Evolutionary conservation across 805 yeast genomes (phyloP), one percentile per base, ranked within the genome.

Genomic region (Sungouiella thailandica): DNA sequence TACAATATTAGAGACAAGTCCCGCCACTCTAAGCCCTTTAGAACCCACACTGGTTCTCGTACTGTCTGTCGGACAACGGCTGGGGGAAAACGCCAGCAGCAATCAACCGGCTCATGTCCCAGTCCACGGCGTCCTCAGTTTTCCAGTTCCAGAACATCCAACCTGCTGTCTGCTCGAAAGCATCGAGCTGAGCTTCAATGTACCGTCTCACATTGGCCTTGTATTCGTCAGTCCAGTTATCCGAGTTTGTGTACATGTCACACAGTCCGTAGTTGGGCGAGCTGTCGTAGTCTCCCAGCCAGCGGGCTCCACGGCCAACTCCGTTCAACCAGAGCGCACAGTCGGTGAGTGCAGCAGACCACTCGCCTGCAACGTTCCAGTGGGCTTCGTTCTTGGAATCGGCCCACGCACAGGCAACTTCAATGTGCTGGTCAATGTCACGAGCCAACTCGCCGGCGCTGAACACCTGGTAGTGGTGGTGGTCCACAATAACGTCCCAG

Each of bases 131-230:
- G 46, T 60, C 61, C 62, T 89, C 96, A 17, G 95, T 83, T 70
- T 88, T 89, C 82, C 86, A 88, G 57, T 82, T 76, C 97, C 97
- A 89, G 68, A 84, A 82, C 37, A 86, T 74, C 96, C 96, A 89
- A 20, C 97, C 97, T 23, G 69, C 73, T 38, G 77, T 71, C 48
- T 72, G 72, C 49, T 80, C 85, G 35, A 58, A 63, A 2, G 96
- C 86, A 55, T 89, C 96, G 52, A 89, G 65, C 69, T 89, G 96
- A 31, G 96, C 95, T 65, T 89, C 96, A 32, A 88, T 68, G 55
- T 70, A 87, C 48, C 65, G 70, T 58, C 96, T 78, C 29, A 80
- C 74, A 44, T 76, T 67, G 16, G 49, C 50, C 54, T 71, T 76
- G 51, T 74, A 72, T 25, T 73, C 71, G 7, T 63, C 68, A 5